Evolutionary conservation across 306 rosid species (phyloP).

Genomic region (Arachis stenosperma): DNA sequence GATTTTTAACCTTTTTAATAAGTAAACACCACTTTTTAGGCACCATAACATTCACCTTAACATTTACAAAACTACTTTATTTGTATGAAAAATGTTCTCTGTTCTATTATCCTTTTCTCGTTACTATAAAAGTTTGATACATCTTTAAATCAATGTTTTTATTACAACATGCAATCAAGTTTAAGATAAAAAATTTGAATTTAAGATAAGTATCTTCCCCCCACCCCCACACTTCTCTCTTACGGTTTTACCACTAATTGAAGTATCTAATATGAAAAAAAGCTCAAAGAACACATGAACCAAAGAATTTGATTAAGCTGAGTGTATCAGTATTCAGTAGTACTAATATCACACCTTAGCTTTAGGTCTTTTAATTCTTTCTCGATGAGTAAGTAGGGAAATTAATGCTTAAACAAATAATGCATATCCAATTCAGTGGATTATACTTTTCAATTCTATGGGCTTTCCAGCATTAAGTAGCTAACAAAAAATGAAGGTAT

Average conservation of each 20-base stretch:
- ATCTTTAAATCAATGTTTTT: no score
- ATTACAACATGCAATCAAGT: no score
- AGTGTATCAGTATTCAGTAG: neutral
- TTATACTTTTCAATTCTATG: neutral
- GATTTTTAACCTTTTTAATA: no score
- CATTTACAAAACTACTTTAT: neutral
- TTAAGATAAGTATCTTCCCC: no score
- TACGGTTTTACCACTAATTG: neutral
- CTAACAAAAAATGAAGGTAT: neutral
- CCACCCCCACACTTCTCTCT: neutral
- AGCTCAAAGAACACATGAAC: neutral
- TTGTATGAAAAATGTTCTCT: neutral
- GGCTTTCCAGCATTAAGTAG: neutral
- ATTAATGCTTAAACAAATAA: neutral
- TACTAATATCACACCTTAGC: neutral
- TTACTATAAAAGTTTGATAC: no score
- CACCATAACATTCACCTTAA: neutral
- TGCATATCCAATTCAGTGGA: neutral
- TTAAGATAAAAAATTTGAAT: no score
- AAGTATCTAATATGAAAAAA: no score
- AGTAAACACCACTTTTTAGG: no score
- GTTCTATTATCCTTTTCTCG: neutral
- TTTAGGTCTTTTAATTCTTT: neutral
- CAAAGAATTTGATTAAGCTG: neutral
- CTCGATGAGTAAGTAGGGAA: neutral